Evolutionary conservation across 2,329 filamentous ascomycete genomes (phyloP).

Genomic region (Laburnicola sp.): DNA sequence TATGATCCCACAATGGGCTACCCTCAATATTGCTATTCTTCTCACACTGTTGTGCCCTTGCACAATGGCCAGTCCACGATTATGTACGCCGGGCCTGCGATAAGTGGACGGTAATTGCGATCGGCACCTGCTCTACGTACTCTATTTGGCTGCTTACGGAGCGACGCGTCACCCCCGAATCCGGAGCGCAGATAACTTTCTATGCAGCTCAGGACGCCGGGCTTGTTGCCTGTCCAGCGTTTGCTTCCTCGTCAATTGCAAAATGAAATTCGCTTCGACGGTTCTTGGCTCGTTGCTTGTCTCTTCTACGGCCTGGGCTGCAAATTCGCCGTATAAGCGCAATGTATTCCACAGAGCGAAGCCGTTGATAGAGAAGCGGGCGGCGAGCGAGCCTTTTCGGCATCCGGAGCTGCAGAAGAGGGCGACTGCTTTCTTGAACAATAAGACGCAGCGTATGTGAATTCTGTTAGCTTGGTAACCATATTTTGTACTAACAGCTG

Average conservation of each 20-base stretch:
- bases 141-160: not conserved
- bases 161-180: not conserved
- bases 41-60: too few relatives aligned
- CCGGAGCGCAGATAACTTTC: too few relatives aligned
- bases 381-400: constrained; percentile 32
- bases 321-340: constrained; percentile 29
- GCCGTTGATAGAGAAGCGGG: constrained; percentile 34
- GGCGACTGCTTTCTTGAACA: constrained; percentile 36
- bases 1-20: too few relatives aligned
- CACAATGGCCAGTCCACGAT: too few relatives aligned
- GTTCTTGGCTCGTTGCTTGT: constrained; percentile 32
- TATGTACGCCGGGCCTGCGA: too few relatives aligned
- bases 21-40: too few relatives aligned
- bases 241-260: constrained; percentile 16
- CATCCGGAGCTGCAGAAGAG: constrained; percentile 41
- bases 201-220: too few relatives aligned
- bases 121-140: not conserved
- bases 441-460: constrained; percentile 38
- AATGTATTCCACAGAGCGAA: constrained; percentile 32
- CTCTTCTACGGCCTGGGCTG: constrained; percentile 36
- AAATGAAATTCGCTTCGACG: constrained; percentile 38
- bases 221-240: constrained; percentile 1
- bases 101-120: not conserved
- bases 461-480: not conserved
- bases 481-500: constrained; percentile 12